phyloP scores from a whole-genome alignment of 2,329 filamentous ascomycete genomes.

The Lecanicillium sp. region DNA sequence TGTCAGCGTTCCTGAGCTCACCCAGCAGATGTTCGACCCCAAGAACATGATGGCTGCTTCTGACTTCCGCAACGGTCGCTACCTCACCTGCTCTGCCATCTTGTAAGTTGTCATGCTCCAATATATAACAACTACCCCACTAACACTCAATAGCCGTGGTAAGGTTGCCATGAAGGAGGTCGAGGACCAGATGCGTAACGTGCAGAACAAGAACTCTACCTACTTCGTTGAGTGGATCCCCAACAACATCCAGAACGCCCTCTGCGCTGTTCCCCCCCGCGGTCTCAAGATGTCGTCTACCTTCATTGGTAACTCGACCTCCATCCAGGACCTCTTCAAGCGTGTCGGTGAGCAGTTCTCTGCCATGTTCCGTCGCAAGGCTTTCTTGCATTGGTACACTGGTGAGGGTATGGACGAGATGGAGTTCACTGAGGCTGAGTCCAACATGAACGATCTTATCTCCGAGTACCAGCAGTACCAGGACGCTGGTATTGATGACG shows the following conservation, averaged over 20 bases:
- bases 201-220: constrained; percentile 98
- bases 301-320: constrained; percentile 98
- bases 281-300: constrained; percentile 99
- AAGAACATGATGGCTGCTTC: constrained; percentile 99
- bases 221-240: constrained; percentile 99
- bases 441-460: constrained; percentile 99
- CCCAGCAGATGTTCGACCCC: constrained; percentile 99
- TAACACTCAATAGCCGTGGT: constrained; percentile 60
- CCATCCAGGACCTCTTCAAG: constrained; percentile 99
- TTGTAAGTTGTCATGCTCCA: constrained; percentile 61
- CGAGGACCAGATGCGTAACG: constrained; percentile 99
- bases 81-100: constrained; percentile 98
- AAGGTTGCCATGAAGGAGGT: constrained; percentile 99
- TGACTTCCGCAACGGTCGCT: constrained; percentile 99
- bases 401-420: constrained; percentile 99
- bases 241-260: constrained; percentile 99
- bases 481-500: constrained; percentile 95
- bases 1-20: constrained; percentile 94
- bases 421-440: constrained; percentile 99
- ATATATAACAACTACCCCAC: constrained; percentile 13
- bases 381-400: constrained; percentile 99
- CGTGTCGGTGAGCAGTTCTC: constrained; percentile 99
- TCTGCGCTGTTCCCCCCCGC: constrained; percentile 96
- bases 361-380: constrained; percentile 99
- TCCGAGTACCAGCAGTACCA: constrained; percentile 99